Percentiles rank a stretch among this genome's conserved stretches.
Conservation (phyloP, 225 moss, liverwort and hornwort genomes). For the Antitrichia curtipendula region DNA sequence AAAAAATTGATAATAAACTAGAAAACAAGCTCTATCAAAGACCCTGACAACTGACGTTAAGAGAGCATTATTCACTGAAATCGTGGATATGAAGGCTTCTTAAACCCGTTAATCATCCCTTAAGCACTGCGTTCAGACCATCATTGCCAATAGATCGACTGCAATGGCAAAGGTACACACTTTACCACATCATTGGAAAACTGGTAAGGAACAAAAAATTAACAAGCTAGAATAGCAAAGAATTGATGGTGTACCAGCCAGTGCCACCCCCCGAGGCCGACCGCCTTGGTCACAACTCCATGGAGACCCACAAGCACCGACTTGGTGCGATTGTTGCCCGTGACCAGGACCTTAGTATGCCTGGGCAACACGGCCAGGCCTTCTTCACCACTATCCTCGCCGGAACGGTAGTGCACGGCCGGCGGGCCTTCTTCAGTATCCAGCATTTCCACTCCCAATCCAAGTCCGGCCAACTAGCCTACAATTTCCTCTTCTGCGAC, state of each 20-base stretch:
- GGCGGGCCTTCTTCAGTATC: constrained; percentile 50
- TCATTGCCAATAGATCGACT: background rate
- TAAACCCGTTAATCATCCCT: background rate
- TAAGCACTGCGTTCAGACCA: background rate
- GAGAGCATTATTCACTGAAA: background rate
- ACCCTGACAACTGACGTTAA: background rate
- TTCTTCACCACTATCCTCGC: constrained; percentile 54
- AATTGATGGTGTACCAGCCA: constrained; percentile 37
- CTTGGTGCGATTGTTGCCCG: constrained; percentile 60
- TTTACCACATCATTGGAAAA: background rate
- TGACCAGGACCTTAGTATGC: constrained; percentile 51
- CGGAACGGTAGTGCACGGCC: constrained; percentile 35
- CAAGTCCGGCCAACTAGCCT: background rate
- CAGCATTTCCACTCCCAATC: constrained; percentile 38
- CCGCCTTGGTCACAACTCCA: constrained; percentile 58
- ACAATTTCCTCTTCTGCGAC: background rate
- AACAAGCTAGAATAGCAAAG: background rate
- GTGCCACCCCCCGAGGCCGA: constrained; percentile 62
- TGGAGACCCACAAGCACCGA: constrained; percentile 56
- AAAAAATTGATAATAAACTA: background rate
- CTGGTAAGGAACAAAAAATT: background rate
- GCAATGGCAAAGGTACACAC: background rate
- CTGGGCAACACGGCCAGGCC: constrained; percentile 48
- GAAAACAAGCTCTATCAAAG: background rate
- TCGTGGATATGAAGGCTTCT: background rate